Base-by-base conservation (phyloP, 441 rosid species). In the Raphanus hybrid region DNA sequence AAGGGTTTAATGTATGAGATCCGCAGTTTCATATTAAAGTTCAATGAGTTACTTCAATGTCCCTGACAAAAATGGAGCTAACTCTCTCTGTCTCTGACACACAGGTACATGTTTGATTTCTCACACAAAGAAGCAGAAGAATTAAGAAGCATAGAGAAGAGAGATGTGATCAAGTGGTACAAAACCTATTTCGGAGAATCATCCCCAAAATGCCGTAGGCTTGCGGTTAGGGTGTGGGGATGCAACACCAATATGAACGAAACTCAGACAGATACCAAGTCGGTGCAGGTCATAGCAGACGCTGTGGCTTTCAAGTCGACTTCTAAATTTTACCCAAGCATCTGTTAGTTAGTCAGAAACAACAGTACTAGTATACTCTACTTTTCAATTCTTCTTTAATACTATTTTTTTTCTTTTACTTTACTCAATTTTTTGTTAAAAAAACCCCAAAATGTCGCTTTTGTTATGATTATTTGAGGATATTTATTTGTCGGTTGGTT, bases 141-240 rank as follows among this genome's bases (percentile, higher is more conserved):
- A 67, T 85, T 92, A 45, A 82, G 75, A 80, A 83, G 75, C 83
- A 82, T 90, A 64, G 26, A 60, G 69, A 93, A 93, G 85, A 82
- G 32, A n/a, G 97, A 96, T 60, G 72, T 93, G 64, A 69, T 91
- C 7, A 75, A 75, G 5, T 92, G 94, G 98, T 93, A 82, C 75
- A 90, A 70, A 79, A 87, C 70, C 8, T 96, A 96, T 84, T 82
- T 96, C 80, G 79, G 73, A n/a, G 88, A 82, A 74, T 77, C 91
- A 5, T 96, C 99, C 8, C 87, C 90, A 0, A 86, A 90, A 67
- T 87, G 94, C 18, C 85, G 99, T 82, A 90, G 97, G 82, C 89
- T 96, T 69, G 87, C 84, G 7, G 83, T 96, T 74, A 85, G 92
- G 62, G 88, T 96, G 9, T 96, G 99, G 99, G 98, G 99, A 75